Percentiles rank a stretch among this genome's conserved stretches.
These are phyloP conservation scores for Leucaena leucocephala DNA, from an alignment of 306 rosid species.

Conservation along the genomic window DNA sequence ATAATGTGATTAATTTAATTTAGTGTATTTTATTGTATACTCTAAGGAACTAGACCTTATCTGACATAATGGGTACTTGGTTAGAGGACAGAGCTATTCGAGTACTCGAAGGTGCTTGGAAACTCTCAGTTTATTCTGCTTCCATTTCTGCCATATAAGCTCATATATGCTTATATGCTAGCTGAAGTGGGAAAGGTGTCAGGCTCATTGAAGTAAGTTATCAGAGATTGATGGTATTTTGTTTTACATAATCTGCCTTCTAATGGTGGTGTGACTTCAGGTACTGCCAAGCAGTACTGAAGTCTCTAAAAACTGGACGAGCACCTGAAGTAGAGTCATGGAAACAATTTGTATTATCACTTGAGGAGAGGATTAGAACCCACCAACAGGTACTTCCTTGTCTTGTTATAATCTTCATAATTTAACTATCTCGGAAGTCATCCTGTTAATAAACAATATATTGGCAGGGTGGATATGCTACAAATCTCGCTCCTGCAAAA, in stretches of 20 bases:
- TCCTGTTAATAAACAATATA: neutral
- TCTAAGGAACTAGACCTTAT: slow-evolving; percentile 20
- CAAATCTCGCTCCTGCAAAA: slow-evolving; percentile 80
- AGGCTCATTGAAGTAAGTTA: slow-evolving; percentile 82
- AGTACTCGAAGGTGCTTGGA: slow-evolving; percentile 91
- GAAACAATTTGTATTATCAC: slow-evolving; percentile 74
- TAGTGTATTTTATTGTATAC: neutral
- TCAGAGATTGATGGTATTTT: slow-evolving; percentile 21
- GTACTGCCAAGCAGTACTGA: slow-evolving; percentile 80
- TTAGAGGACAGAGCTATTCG: slow-evolving; percentile 93
- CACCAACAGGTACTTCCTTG: slow-evolving; percentile 74
- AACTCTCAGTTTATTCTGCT: slow-evolving; percentile 86
- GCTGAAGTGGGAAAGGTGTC: slow-evolving; percentile 94
- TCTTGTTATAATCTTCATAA: slow-evolving; percentile 15
- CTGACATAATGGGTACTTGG: slow-evolving; percentile 43
- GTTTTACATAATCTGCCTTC: slow-evolving; percentile 26
- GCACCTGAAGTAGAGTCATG: slow-evolving; percentile 81
- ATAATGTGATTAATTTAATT: slow-evolving; percentile 3
- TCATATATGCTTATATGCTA: slow-evolving; percentile 85
- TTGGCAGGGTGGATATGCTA: slow-evolving; percentile 81
- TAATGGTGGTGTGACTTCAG: slow-evolving; percentile 45
- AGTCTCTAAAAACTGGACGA: slow-evolving; percentile 83
- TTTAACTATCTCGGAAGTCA: slow-evolving; percentile 21
- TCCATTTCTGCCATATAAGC: slow-evolving; percentile 94
- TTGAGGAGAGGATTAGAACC: slow-evolving; percentile 85